These are phyloP conservation scores for Phytomonas sp. DNA, from an alignment of 208 protist genomes.

Conservation along the genomic window DNA sequence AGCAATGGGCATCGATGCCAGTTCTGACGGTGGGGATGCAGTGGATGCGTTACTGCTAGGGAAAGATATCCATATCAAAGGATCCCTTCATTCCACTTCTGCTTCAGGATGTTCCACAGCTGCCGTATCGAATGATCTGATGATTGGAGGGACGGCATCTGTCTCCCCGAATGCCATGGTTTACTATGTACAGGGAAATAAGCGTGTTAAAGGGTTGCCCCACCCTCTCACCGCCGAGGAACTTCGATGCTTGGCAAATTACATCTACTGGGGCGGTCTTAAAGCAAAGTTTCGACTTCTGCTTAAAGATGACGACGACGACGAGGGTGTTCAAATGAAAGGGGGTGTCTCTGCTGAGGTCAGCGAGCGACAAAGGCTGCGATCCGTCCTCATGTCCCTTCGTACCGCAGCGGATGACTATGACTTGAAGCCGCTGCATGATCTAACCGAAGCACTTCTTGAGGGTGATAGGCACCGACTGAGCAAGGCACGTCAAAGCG, in stretches of 20 bases:
- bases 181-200: constrained; percentile 69
- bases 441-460: constrained; percentile 42
- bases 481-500: constrained; percentile 22
- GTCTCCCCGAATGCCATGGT: constrained; percentile 5
- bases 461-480: constrained; percentile 29
- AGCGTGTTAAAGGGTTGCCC: constrained; percentile 46
- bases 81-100: neutral
- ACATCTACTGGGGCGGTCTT: constrained; percentile 68
- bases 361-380: neutral
- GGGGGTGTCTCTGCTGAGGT: constrained; percentile 11
- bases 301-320: constrained; percentile 41
- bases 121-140: neutral
- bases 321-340: constrained; percentile 2
- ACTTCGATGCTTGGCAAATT: constrained; percentile 49
- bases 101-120: neutral
- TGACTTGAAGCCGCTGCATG: constrained; percentile 28
- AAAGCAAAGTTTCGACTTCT: constrained; percentile 33
- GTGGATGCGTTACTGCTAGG: constrained; percentile 26
- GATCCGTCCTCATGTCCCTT: constrained; percentile 3
- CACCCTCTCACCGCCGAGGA: constrained; percentile 40
- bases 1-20: neutral
- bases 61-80: neutral
- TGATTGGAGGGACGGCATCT: neutral
- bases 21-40: constrained; percentile 10
- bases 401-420: constrained; percentile 34